Base-by-base conservation (phyloP, 2,329 filamentous ascomycete genomes). In the Calonectria pteridis region DNA sequence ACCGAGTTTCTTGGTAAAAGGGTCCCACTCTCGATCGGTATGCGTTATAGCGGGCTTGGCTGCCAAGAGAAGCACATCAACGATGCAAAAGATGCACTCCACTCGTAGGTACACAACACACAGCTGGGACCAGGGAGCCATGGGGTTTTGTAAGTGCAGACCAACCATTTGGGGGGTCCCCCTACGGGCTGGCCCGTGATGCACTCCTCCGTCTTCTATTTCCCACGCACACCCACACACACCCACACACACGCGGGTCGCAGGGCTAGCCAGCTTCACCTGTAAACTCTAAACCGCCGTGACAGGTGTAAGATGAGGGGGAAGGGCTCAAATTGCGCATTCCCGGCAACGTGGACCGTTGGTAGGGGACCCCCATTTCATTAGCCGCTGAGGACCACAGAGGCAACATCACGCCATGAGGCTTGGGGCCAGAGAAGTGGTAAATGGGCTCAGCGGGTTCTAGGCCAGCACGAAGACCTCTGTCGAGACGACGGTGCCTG, bases 391-490 rank as follows among this genome's bases (percentile, higher is more conserved):
- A 20, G 4, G 13, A 26, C 13, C 7, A 23, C 13, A 37, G n/a
- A 40, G n/a, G 35, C 55, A 62, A 62, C 55, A 62, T 62, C 55
- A 62, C 55, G 55, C 55, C 55, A 62, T 62, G 55, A 62, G 55
- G 55, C 55, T 40, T 62, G 55, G 23, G 26, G 37, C 55, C 55
- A 40, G 55, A 62, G n/a, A 40, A 62, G n/a, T n/a, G 13, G 55
- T 26, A 26, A 14, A 46, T 23, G 6, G 5, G 23, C 14, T 62
- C 33, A 13, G 6, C 33, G n/a, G 55, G 33, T 62, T 62, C 55
- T 62, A 28, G 55, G 55, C 55, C 55, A 62, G 55, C 23, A 40
- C 55, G 35, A 40, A 62, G 55, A 6, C 55, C 23, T 62, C n/a
- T 35, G 35, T 62, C 55, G 55, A 62, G 55, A 62, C 55, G 33